Evolutionary conservation across 805 yeast genomes (phyloP), one percentile per base, ranked within the genome.

Genomic region (Kodamaea jinghongensis): DNA sequence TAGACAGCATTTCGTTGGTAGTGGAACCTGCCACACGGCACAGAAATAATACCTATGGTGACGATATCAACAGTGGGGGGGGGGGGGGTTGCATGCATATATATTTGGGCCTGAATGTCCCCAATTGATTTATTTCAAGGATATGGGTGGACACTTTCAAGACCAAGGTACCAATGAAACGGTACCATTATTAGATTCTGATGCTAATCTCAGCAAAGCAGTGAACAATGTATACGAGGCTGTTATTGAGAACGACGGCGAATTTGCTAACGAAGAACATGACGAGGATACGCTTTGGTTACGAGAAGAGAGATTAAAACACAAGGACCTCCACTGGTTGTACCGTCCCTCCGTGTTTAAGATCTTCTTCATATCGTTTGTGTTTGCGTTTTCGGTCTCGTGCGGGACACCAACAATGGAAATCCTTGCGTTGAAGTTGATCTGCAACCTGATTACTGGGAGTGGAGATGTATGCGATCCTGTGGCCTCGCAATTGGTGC

Each of bases 301-400:
- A 10, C 51, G 74, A 11, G 34, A 39, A 29, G 42, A 73, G 38
- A 62, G 81, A 31, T 17, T 13, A 7, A 28, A 29, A 2, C 38
- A 34, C 20, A 33, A 28, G 25, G 20, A 49, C 3, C 56, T 63
- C 28, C 76, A 77, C 52, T 81, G 86, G 84, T 59, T 72, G 39
- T 63, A 63, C 20, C 63, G 83, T 31, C 90, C 90, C 0, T 72
- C 83, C 2, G 59, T 79, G 6, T 48, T 61, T 11, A 65, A 77
- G 61, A 53, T 82, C 9, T 67, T 79, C 17, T 28, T 65, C 2
- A 55, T 70, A 1, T 30, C 73, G 2, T 67, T 78, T 28, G 31
- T 75, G 4, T 58, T 62, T 40, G 64, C 80, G 6, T 52, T 79
- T 36, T 61, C 76, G 60, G 6, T 51, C 54, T 39, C 62, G 60